phyloP scores from a whole-genome alignment of 768 basidiomycete genomes.

The Russula olivacea region DNA sequence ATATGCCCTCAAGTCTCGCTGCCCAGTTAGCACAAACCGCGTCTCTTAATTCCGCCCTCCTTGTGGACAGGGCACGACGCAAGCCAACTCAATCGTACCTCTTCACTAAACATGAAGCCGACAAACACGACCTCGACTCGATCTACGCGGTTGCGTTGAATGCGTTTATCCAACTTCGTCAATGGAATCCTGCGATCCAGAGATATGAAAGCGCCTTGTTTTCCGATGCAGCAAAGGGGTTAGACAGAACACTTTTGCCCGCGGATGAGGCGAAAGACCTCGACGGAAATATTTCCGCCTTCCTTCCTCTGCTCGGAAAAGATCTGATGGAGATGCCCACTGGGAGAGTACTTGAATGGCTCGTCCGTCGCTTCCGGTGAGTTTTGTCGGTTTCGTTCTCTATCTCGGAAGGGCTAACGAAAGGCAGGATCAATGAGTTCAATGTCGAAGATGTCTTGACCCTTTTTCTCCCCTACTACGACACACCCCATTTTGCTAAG shows the following conservation, averaged over 20 bases:
- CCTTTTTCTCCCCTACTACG: slow-evolving; percentile 91
- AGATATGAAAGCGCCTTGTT: slow-evolving; percentile 70
- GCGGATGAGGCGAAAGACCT: slow-evolving; percentile 57
- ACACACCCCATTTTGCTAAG: slow-evolving; percentile 89
- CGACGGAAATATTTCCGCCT: slow-evolving; percentile 52
- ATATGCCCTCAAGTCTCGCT: slow-evolving; percentile 69
- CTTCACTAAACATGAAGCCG: slow-evolving; percentile 76
- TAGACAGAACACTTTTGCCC: slow-evolving; percentile 74
- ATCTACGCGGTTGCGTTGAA: slow-evolving; percentile 76
- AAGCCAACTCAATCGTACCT: slow-evolving; percentile 77
- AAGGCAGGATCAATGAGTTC: slow-evolving; percentile 80
- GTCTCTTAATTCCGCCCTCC: slow-evolving; percentile 71
- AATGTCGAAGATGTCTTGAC: slow-evolving; percentile 73
- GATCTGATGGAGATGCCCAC: slow-evolving; percentile 78
- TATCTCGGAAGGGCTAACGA: background rate
- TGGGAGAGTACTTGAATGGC: slow-evolving; percentile 87
- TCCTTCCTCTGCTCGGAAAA: slow-evolving; percentile 67
- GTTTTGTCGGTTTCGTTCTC: slow-evolving; percentile 21
- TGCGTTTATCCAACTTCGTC: slow-evolving; percentile 65
- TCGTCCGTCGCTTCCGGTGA: slow-evolving; percentile 87
- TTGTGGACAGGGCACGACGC: slow-evolving; percentile 58
- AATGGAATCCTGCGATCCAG: slow-evolving; percentile 52
- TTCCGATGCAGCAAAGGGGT: slow-evolving; percentile 64
- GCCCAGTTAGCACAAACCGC: slow-evolving; percentile 71
- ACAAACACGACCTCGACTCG: slow-evolving; percentile 81